Evolutionary conservation across 192 early-diverging fungal species (phyloP).

Genomic region (Phycomyces nitens): DNA sequence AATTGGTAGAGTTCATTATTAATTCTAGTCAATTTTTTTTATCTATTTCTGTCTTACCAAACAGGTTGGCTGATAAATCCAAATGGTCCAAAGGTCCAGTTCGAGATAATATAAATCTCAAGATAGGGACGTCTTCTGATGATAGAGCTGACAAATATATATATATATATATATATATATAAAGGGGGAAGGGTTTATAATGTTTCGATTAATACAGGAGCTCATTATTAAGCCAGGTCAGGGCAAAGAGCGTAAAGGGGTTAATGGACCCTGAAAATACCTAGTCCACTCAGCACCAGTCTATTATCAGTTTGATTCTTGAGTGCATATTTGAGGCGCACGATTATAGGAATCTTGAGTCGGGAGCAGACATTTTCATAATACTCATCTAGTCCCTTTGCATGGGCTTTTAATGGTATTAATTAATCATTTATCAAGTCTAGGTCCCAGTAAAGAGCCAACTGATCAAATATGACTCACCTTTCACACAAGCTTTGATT

Average conservation of each 20-base stretch:
- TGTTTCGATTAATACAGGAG: too few relatives aligned
- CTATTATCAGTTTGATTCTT: background rate
- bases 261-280: background rate
- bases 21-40: too few relatives aligned
- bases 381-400: background rate
- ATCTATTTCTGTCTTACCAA: background rate
- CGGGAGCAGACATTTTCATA: constrained; percentile 1
- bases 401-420: background rate
- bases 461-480: too few relatives aligned
- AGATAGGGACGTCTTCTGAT: background rate
- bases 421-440: too few relatives aligned
- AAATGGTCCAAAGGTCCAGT: background rate
- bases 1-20: too few relatives aligned
- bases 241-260: background rate
- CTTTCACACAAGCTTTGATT: too few relatives aligned
- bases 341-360: background rate
- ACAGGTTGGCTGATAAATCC: background rate
- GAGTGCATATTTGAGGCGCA: background rate
- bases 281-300: background rate
- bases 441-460: too few relatives aligned
- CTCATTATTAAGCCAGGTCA: too few relatives aligned
- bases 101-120: background rate
- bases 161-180: too few relatives aligned
- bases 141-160: background rate
- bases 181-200: too few relatives aligned